These are phyloP conservation scores for Calonectria fujianensis DNA, from an alignment of 2,329 filamentous ascomycete genomes.

Conservation along the genomic window DNA sequence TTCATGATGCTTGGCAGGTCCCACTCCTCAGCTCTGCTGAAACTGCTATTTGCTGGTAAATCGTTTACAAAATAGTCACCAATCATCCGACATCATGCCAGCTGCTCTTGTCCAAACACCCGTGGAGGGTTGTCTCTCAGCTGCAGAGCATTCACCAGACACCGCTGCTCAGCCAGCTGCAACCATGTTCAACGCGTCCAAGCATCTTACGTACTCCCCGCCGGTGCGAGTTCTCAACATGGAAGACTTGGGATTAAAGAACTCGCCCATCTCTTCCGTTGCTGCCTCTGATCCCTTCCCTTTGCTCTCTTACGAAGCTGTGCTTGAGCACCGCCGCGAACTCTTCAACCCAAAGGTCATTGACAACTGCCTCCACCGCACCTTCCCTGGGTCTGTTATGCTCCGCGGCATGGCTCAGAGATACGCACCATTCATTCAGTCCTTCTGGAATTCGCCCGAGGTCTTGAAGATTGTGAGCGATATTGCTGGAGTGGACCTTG, in stretches of 20 bases:
- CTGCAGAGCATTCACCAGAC: background rate
- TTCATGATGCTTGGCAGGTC: background rate
- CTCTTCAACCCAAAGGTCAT: slow-evolving; percentile 75
- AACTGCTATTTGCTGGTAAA: background rate
- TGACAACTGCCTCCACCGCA: slow-evolving; percentile 73
- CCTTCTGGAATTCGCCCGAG: slow-evolving; percentile 73
- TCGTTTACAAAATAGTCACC: background rate
- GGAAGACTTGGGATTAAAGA: slow-evolving; percentile 76
- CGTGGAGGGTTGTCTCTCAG: background rate
- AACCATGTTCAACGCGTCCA: slow-evolving; percentile 45
- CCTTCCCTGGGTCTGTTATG: slow-evolving; percentile 70
- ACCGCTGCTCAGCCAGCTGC: background rate
- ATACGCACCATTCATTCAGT: slow-evolving; percentile 58
- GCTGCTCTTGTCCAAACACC: slow-evolving; percentile 18
- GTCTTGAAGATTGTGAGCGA: slow-evolving; percentile 72
- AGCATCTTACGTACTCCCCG: slow-evolving; percentile 73
- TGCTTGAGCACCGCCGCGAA: slow-evolving; percentile 77
- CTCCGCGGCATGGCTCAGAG: slow-evolving; percentile 65
- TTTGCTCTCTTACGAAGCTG: slow-evolving; percentile 77
- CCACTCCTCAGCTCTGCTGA: background rate
- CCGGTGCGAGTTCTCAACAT: slow-evolving; percentile 73
- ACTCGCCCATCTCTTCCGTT: slow-evolving; percentile 75
- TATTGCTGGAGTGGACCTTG: slow-evolving; percentile 74
- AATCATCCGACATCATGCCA: slow-evolving; percentile 10
- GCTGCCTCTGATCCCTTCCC: slow-evolving; percentile 80